A percentile compares a stretch with the other conserved stretches of the same genome.
phyloP scores from a whole-genome alignment of 352 stramenopile species.

The Phytophthora hybrid region DNA sequence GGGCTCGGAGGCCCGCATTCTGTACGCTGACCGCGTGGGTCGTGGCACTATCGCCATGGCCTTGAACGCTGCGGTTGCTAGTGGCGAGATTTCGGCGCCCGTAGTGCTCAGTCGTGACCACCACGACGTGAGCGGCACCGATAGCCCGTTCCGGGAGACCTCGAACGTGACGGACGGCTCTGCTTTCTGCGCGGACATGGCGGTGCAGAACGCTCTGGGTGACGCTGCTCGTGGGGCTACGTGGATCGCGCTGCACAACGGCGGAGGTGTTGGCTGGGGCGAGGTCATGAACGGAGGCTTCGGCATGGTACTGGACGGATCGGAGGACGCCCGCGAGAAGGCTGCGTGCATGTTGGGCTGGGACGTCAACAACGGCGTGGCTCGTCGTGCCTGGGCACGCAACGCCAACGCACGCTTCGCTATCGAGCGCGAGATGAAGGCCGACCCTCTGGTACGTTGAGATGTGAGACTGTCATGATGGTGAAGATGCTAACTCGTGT shows the following conservation, averaged over 20 bases:
- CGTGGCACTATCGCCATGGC: conserved; percentile 79
- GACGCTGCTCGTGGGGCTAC: conserved; percentile 86
- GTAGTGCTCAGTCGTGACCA: conserved; percentile 90
- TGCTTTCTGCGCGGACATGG: conserved; percentile 91
- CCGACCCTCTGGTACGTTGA: conserved; percentile 67
- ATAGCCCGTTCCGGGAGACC: conserved; percentile 91
- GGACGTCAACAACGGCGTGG: conserved; percentile 92
- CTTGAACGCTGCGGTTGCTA: conserved; percentile 85
- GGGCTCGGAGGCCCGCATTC: conserved; percentile 88
- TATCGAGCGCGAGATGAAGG: conserved; percentile 86
- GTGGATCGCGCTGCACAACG: conserved; percentile 91
- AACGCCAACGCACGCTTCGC: conserved; percentile 89
- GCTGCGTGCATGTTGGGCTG: conserved; percentile 83
- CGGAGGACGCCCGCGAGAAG: conserved; percentile 66
- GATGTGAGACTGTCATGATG: neutral
- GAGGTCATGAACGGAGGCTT: conserved; percentile 92
- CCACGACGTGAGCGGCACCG: conserved; percentile 90
- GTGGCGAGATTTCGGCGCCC: conserved; percentile 69
- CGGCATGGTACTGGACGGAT: conserved; percentile 88
- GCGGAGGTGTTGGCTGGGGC: conserved; percentile 89
- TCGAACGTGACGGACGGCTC: conserved; percentile 90
- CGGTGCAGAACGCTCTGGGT: conserved; percentile 90
- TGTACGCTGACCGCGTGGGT: conserved; percentile 87
- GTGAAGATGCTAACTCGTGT: conserved; percentile 16
- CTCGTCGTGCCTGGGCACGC: conserved; percentile 79